phyloP scores from a whole-genome alignment of 805 yeast genomes.

The Komagataella phaffii region DNA sequence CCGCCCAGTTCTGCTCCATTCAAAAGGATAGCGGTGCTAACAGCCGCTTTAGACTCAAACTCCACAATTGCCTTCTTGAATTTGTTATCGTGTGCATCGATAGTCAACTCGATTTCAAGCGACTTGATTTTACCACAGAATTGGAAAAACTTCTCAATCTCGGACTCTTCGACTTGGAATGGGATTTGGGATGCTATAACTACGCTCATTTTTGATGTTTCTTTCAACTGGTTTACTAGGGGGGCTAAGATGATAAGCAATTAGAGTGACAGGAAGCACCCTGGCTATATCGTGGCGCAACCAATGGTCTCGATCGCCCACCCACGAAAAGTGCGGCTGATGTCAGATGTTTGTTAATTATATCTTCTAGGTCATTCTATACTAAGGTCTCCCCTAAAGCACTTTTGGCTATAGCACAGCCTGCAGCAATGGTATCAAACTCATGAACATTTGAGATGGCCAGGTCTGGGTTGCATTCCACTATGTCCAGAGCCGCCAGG shows the following conservation, averaged over 20 bases:
- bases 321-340: background rate
- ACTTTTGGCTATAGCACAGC: conserved; percentile 84
- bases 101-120: conserved; percentile 17
- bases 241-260: background rate
- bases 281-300: background rate
- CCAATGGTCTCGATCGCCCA: background rate
- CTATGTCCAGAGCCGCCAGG: conserved; percentile 78
- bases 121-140: conserved; percentile 51
- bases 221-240: background rate
- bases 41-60: conserved; percentile 47
- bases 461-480: conserved; percentile 84
- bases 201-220: conserved; percentile 8
- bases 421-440: conserved; percentile 77
- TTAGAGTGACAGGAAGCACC: background rate
- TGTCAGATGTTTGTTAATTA: background rate
- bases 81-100: conserved; percentile 16
- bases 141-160: conserved; percentile 53
- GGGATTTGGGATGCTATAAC: conserved; percentile 48
- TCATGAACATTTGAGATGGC: conserved; percentile 69
- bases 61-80: conserved; percentile 24
- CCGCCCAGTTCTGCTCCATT: conserved; percentile 67
- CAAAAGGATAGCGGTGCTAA: conserved; percentile 55
- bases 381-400: conserved; percentile 86
- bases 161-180: conserved; percentile 28
- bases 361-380: conserved; percentile 12